phyloP scores from a whole-genome alignment of 2,329 filamentous ascomycete species.

The Aureobasidium vineae region DNA sequence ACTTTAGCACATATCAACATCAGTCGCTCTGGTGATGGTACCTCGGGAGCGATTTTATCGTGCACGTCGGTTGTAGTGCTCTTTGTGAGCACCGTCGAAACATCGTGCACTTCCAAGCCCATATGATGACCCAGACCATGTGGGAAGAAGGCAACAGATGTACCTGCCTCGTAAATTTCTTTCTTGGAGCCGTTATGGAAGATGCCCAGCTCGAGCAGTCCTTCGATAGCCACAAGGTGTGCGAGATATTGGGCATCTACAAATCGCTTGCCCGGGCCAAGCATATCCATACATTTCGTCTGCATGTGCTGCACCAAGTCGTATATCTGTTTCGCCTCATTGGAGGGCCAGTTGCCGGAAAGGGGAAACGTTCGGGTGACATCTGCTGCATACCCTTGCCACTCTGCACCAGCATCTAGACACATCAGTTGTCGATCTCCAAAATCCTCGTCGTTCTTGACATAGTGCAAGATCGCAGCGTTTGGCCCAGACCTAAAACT shows the following conservation, averaged over 20 bases:
- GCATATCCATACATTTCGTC: conserved; percentile 64
- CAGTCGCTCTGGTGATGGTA: not conserved
- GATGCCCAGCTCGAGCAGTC: conserved; percentile 69
- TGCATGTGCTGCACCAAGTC: conserved; percentile 80
- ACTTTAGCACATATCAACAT: not conserved
- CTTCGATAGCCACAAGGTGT: conserved; percentile 67
- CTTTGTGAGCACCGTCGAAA: conserved; percentile 29
- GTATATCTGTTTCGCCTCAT: conserved; percentile 71
- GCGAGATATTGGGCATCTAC: conserved; percentile 71
- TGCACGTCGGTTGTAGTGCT: conserved; percentile 51
- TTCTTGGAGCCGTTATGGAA: conserved; percentile 57
- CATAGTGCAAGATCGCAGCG: conserved; percentile 83
- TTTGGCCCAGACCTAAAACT: conserved; percentile 62
- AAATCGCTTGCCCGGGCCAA: conserved; percentile 69
- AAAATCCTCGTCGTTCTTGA: conserved; percentile 71
- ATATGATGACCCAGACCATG: conserved; percentile 90
- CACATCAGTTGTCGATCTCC: conserved; percentile 70
- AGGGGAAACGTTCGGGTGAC: conserved; percentile 87
- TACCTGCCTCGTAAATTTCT: conserved; percentile 73
- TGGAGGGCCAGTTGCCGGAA: conserved; percentile 63
- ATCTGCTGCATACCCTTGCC: conserved; percentile 75
- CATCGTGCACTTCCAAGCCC: conserved; percentile 88
- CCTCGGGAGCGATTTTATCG: conserved; percentile 69
- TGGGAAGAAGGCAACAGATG: conserved; percentile 88
- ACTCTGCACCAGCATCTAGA: conserved; percentile 86